Conservation (phyloP, 257 asterid species). For the Primulina tabacum region DNA sequence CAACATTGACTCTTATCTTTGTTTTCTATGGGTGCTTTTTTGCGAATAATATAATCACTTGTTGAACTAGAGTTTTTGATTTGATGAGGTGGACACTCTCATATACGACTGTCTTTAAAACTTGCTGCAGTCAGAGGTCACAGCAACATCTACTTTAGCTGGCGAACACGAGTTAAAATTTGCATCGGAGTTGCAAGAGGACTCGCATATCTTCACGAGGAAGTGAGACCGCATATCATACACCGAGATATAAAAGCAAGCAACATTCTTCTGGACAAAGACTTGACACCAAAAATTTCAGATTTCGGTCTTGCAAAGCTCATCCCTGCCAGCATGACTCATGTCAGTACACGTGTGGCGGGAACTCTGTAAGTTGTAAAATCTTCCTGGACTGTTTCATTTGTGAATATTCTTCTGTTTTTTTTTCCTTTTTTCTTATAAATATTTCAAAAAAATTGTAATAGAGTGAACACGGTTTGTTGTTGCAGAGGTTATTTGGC, state of each 20-base stretch:
- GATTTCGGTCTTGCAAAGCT: constrained; percentile 98
- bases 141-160: constrained; percentile 49
- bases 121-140: constrained; percentile 50
- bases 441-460: background rate
- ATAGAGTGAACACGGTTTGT: constrained; percentile 12
- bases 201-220: constrained; percentile 91
- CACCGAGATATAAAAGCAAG: constrained; percentile 99
- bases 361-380: constrained; percentile 81
- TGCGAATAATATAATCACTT: background rate
- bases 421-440: background rate
- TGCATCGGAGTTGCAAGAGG: constrained; percentile 83
- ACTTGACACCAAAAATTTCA: constrained; percentile 80
- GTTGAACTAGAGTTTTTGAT: background rate
- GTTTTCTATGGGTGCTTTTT: background rate
- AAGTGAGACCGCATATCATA: constrained; percentile 77
- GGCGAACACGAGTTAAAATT: constrained; percentile 65
- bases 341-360: constrained; percentile 92
- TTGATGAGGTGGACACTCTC: background rate
- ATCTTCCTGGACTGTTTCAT: background rate
- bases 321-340: constrained; percentile 79
- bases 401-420: background rate
- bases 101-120: constrained; percentile 16
- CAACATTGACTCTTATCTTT: background rate
- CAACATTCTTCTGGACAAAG: constrained; percentile 83
- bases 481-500: constrained; percentile 78